Evolutionary conservation across 768 basidiomycete species (phyloP).

Genomic region (Candolleomyces aberdarensis): DNA sequence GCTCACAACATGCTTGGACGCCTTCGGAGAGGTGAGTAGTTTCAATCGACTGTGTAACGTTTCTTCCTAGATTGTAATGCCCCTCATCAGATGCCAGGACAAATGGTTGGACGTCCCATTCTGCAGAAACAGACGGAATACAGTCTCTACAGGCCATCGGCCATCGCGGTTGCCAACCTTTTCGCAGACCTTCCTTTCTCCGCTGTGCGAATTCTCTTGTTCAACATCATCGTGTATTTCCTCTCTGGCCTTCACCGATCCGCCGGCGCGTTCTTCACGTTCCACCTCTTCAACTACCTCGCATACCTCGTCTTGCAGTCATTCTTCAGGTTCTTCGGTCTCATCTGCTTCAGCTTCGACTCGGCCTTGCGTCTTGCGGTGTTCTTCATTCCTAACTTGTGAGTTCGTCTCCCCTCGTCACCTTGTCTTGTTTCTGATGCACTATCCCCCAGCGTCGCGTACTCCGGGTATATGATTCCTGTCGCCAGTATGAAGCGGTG

Average conservation of each 20-base stretch:
- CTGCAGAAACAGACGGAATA: slow-evolving; percentile 60
- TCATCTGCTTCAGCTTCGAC: slow-evolving; percentile 45
- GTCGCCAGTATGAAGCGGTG: slow-evolving; percentile 71
- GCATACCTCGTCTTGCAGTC: slow-evolving; percentile 75
- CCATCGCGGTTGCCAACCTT: slow-evolving; percentile 63
- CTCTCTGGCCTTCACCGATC: slow-evolving; percentile 50
- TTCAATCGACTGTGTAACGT: not conserved
- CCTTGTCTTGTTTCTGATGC: not conserved
- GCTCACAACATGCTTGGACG: slow-evolving; percentile 65
- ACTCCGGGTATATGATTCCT: slow-evolving; percentile 71
- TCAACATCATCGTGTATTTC: slow-evolving; percentile 68
- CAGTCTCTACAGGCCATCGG: slow-evolving; percentile 64
- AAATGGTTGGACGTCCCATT: slow-evolving; percentile 81
- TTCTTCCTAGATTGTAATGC: not conserved
- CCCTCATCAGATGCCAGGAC: slow-evolving; percentile 48
- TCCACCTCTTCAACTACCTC: slow-evolving; percentile 62
- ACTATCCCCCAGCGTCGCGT: slow-evolving; percentile 44
- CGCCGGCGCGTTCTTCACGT: slow-evolving; percentile 49
- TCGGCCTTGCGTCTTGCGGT: slow-evolving; percentile 49
- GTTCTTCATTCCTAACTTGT: slow-evolving; percentile 77
- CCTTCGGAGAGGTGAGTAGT: slow-evolving; percentile 50
- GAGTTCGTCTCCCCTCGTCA: slow-evolving; percentile 14
- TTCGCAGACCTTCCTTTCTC: slow-evolving; percentile 71
- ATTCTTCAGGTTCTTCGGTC: slow-evolving; percentile 77
- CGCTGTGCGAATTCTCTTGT: slow-evolving; percentile 52